These are phyloP conservation scores for Avena atlantica DNA, from an alignment of 176 grass and related monocot genomes.

Conservation along the genomic window DNA sequence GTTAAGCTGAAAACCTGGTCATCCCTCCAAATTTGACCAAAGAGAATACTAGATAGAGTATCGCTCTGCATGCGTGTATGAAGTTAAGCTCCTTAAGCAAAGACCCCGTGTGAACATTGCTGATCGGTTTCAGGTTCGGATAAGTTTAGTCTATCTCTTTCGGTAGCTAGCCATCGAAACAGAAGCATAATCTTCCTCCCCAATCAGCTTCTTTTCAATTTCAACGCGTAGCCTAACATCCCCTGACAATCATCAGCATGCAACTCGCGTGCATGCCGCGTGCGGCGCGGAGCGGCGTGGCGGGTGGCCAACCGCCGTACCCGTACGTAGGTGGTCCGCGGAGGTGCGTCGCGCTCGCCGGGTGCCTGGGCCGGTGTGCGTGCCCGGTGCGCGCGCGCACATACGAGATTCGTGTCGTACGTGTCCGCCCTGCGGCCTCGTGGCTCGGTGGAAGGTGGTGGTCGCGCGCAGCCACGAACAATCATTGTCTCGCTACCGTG, in stretches of 20 bases:
- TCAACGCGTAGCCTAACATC: conserved; percentile 18
- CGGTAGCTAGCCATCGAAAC: background rate
- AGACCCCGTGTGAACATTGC: background rate
- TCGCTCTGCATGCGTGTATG: background rate
- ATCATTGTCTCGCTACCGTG: background rate
- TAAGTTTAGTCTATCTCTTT: background rate
- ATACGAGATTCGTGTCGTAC: background rate
- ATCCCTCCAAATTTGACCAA: too few relatives aligned
- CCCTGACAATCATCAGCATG: background rate
- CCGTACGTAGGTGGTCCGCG: background rate
- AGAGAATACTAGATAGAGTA: background rate
- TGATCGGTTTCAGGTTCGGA: background rate
- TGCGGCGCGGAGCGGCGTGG: background rate
- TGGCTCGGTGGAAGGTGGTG: background rate
- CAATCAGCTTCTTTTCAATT: background rate
- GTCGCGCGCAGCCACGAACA: background rate
- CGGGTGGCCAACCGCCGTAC: conserved; percentile 32
- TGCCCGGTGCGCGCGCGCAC: background rate
- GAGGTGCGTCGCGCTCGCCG: background rate
- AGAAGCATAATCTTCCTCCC: background rate
- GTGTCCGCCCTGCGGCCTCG: background rate
- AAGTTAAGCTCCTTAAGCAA: background rate
- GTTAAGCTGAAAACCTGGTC: too few relatives aligned
- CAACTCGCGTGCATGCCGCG: background rate
- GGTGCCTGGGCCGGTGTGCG: background rate